phyloP scores from a whole-genome alignment of 805 yeast genomes.

The Zygoascus ofunaensis region DNA sequence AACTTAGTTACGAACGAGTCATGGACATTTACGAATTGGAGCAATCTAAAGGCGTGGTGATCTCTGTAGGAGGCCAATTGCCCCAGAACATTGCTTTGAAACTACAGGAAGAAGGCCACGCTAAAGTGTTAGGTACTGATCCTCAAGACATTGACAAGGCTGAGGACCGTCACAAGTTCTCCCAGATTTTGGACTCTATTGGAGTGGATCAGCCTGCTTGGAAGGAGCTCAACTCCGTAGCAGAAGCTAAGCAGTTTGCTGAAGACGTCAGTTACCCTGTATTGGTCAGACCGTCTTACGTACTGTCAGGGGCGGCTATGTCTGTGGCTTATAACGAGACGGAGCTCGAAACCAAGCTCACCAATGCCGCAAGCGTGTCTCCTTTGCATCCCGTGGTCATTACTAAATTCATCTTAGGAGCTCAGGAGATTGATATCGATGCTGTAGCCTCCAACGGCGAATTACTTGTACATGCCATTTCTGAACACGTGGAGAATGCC shows the following conservation, averaged over 20 bases:
- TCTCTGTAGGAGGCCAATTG: conserved; percentile 95
- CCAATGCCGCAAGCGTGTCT: conserved; percentile 84
- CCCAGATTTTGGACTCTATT: conserved; percentile 85
- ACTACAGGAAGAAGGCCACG: conserved; percentile 67
- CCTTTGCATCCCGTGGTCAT: conserved; percentile 97
- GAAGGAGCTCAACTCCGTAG: conserved; percentile 86
- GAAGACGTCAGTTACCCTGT: conserved; percentile 87
- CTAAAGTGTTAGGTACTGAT: conserved; percentile 84
- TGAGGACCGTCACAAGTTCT: conserved; percentile 97
- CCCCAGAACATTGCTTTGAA: conserved; percentile 93
- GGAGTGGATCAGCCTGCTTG: conserved; percentile 95
- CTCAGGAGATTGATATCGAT: conserved; percentile 94
- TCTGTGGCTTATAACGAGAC: conserved; percentile 72
- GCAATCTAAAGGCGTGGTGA: conserved; percentile 80
- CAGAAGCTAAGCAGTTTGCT: conserved; percentile 81
- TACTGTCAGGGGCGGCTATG: conserved; percentile 98
- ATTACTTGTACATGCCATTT: conserved; percentile 87
- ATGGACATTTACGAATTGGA: conserved; percentile 96
- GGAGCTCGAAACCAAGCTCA: conserved; percentile 74
- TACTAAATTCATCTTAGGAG: conserved; percentile 90
- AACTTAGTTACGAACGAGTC: conserved; percentile 88
- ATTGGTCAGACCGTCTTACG: conserved; percentile 94
- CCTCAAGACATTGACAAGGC: conserved; percentile 95
- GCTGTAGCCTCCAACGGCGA: conserved; percentile 88
- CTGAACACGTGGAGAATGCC: conserved; percentile 97